Percentiles rank a stretch among this genome's conserved stretches.
phyloP scores from a whole-genome alignment of 139 green algal species.

The Helicosporidium sp. region DNA sequence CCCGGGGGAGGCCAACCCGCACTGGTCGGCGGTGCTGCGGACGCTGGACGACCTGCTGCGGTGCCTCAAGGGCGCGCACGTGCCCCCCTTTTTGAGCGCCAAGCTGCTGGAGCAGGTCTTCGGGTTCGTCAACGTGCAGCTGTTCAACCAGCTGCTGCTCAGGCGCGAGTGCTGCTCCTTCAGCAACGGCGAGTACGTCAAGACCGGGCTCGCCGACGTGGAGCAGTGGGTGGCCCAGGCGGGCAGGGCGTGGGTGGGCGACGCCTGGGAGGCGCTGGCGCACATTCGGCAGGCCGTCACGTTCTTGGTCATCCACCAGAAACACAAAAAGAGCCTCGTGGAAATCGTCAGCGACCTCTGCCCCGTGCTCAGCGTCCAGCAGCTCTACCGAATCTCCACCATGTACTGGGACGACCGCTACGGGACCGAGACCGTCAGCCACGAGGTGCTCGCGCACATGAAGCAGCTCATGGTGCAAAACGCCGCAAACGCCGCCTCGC shows the following conservation, averaged over 20 bases:
- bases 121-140: conserved; percentile 93
- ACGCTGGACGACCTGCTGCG: conserved; percentile 62
- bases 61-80: conserved; percentile 56
- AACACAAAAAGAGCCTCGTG: conserved; percentile 83
- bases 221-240: conserved; percentile 79
- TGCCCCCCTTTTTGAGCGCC: conserved; percentile 71
- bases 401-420: conserved; percentile 99
- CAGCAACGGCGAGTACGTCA: conserved; percentile 97
- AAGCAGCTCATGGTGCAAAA: conserved; percentile 79
- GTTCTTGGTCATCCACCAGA: conserved; percentile 76
- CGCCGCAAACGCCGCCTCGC: conserved; percentile 28
- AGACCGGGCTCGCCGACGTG: conserved; percentile 78
- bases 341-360: conserved; percentile 95
- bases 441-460: conserved; percentile 58
- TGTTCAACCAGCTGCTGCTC: conserved; percentile 98
- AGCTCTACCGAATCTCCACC: conserved; percentile 96
- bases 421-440: conserved; percentile 84
- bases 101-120: conserved; percentile 68
- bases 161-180: conserved; percentile 98
- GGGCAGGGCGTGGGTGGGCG: conserved; percentile 48
- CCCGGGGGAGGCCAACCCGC: conserved; percentile 42
- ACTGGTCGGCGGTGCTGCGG: conserved; percentile 74
- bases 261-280: conserved; percentile 79
- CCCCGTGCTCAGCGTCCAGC: conserved; percentile 77
- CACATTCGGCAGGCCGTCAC: conserved; percentile 58